A percentile compares a stretch with the other conserved stretches of the same genome.
phyloP scores from a whole-genome alignment of 2,329 filamentous ascomycete genomes.

The Thielaviopsis musarum region DNA sequence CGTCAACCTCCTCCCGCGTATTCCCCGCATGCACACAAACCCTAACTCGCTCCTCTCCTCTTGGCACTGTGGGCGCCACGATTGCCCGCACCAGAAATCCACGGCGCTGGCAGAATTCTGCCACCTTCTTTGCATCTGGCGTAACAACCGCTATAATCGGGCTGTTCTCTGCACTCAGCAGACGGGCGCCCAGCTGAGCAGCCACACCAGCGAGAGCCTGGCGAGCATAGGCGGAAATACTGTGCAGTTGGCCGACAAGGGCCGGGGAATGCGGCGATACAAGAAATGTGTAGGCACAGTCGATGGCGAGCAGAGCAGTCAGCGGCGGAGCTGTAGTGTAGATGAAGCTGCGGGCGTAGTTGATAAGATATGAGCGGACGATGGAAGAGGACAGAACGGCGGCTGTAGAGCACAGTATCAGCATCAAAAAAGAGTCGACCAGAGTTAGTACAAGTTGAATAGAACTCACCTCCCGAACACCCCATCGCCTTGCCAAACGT shows the following conservation, averaged over 20 bases:
- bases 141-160: conserved; percentile 51
- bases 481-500: conserved; percentile 54
- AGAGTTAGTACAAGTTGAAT: too few species aligned
- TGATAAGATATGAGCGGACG: conserved; percentile 49
- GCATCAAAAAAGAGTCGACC: too few species aligned
- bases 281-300: conserved; percentile 41
- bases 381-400: conserved; percentile 45
- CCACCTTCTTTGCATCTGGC: conserved; percentile 37
- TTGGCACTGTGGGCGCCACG: conserved; percentile 50
- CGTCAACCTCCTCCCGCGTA: conserved; percentile 37
- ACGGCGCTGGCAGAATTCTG: conserved; percentile 38
- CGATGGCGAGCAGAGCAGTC: conserved; percentile 41
- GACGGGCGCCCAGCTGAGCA: conserved; percentile 16
- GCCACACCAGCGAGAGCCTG: conserved; percentile 24
- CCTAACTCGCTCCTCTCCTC: conserved; percentile 44
- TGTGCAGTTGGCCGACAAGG: conserved; percentile 24
- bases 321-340: conserved; percentile 56
- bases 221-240: conserved; percentile 29
- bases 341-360: conserved; percentile 59
- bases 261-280: conserved; percentile 27
- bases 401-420: conserved; percentile 14
- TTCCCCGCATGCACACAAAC: conserved; percentile 55
- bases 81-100: conserved; percentile 48
- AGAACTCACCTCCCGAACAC: conserved; percentile 50
- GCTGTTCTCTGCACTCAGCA: conserved; percentile 20